These are phyloP conservation scores for Clonostachys rosea DNA, from an alignment of 2,329 filamentous ascomycete species.

Conservation along the genomic window DNA sequence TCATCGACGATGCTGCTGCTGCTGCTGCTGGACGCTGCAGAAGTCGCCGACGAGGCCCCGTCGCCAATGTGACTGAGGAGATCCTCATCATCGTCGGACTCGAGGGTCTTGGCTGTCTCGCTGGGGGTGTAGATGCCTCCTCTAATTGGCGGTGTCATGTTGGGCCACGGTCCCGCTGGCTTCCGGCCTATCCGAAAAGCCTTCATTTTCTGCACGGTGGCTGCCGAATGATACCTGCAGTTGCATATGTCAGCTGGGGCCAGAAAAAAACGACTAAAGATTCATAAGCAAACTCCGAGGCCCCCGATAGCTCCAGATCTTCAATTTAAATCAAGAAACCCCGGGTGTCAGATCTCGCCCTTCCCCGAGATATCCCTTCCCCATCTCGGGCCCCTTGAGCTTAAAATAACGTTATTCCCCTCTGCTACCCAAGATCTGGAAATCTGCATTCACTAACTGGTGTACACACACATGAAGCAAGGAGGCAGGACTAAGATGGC, in stretches of 20 bases:
- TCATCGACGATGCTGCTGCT: not conserved
- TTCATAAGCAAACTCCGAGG: not conserved
- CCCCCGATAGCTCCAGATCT: not conserved
- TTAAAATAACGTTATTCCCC: too few relatives aligned
- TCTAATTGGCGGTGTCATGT: conserved; percentile 55
- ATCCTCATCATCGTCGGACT: too few relatives aligned
- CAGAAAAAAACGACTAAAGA: conserved; percentile 1
- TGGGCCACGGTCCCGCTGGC: conserved; percentile 48
- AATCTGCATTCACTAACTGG: too few relatives aligned
- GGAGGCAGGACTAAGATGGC: too few relatives aligned
- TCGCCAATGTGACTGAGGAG: not conserved
- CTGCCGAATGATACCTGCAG: conserved; percentile 50
- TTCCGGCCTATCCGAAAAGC: conserved; percentile 55
- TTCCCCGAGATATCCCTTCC: too few relatives aligned
- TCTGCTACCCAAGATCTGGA: too few relatives aligned
- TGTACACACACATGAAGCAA: too few relatives aligned
- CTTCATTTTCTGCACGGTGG: conserved; percentile 51
- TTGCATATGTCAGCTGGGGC: not conserved
- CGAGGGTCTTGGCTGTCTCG: too few relatives aligned
- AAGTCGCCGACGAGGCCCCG: not conserved
- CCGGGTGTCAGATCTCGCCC: too few relatives aligned
- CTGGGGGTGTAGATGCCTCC: conserved; percentile 20
- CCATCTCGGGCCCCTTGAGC: too few relatives aligned
- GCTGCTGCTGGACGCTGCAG: not conserved
- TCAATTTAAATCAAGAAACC: too few relatives aligned